Base-by-base conservation (phyloP, 495 filamentous ascomycete species). In the Penicillium longicatenatum region DNA sequence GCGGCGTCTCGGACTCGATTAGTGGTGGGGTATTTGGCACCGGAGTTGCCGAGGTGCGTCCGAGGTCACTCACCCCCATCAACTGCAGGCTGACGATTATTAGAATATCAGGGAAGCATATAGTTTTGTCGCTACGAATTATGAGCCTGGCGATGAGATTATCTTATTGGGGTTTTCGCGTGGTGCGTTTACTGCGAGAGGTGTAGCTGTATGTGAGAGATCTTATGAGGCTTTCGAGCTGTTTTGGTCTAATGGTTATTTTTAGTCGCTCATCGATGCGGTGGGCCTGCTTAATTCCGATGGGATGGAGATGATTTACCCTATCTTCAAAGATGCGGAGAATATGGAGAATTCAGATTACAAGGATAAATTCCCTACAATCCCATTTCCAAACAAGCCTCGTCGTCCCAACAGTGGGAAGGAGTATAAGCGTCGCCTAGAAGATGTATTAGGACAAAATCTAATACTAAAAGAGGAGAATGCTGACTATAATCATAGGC, bases 111-210 rank as follows among this genome's bases (percentile, higher is more conserved):
- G 85, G 21, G 84, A 86, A 61, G 83, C 80, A 0, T 91, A 91
- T 65, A 76, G 80, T 6, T 90, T 89, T 61, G 66, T 90, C 16
- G 80, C 81, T 21, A 82, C 83, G 43, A 91, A 91, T 72, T 89
- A 84, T 59, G 70, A 79, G 29, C 79, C 82, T 20, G 82, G 84
- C 11, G 88, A 90, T 62, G 86, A 90, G 59, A 89, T 90, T 43
- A 76, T 89, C 52, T 75, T 91, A 22, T 58, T 89, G 22, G 88
- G 88, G 9, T 91, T 90, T 71, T 89, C 86, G 24, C 79, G 88
- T 3, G 87, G 88, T 9, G 87, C 87, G n/a, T 91, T 86, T 61
- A 90, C 87, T 0, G 86, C 85, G 1, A 77, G 88, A 52, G 82
- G 79, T 31, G 83, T 90, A 44, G 67, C 67, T 30, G 62, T 54